Conservation (phyloP, 768 basidiomycete genomes). For the Pleurotus giganteus region DNA sequence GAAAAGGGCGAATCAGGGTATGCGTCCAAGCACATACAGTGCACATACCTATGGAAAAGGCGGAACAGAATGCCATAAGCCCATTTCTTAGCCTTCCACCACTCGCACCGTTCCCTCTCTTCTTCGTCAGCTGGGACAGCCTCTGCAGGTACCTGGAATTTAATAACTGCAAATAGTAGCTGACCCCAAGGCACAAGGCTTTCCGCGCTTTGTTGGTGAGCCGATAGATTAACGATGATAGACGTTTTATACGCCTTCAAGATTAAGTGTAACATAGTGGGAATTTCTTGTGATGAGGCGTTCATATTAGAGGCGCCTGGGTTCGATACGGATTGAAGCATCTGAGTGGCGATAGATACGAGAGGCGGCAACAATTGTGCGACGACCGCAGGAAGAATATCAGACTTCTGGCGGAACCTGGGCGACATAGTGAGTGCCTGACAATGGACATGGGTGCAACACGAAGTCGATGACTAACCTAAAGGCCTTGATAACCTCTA, state of each 20-base stretch:
- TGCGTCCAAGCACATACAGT: not conserved
- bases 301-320: conserved; percentile 44
- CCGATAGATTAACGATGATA: conserved; percentile 69
- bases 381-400: conserved; percentile 58
- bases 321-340: conserved; percentile 45
- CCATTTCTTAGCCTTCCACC: conserved; percentile 96
- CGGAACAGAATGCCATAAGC: conserved; percentile 78
- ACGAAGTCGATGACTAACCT: conserved; percentile 39
- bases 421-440: not conserved
- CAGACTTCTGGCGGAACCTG: conserved; percentile 69
- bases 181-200: conserved; percentile 87
- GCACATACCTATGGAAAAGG: conserved; percentile 66
- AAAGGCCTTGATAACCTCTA: conserved; percentile 80
- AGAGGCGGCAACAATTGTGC: conserved; percentile 70
- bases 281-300: conserved; percentile 59
- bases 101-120: conserved; percentile 74
- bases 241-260: conserved; percentile 85
- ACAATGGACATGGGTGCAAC: not conserved
- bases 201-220: conserved; percentile 71
- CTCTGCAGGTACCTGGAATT: conserved; percentile 62
- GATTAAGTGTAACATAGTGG: conserved; percentile 81
- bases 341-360: conserved; percentile 67
- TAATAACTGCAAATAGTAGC: conserved; percentile 78
- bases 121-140: conserved; percentile 71
- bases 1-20: not conserved